Base-by-base conservation (phyloP, 768 basidiomycete species). In the Lactarius sanguifluus region DNA sequence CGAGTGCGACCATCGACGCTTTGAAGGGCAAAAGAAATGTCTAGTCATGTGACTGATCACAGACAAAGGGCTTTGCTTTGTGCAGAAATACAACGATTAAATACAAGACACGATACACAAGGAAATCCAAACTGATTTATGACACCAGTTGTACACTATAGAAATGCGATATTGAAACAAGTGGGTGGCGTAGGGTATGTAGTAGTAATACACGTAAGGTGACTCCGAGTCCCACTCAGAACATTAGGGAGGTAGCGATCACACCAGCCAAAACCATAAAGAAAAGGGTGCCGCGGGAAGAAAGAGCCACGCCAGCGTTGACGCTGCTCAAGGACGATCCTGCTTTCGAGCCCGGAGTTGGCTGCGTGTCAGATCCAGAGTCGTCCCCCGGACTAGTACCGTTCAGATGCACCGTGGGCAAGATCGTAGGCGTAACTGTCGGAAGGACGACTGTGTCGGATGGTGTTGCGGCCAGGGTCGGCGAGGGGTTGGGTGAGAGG, bases 1-100 rank as follows among this genome's bases (percentile, higher is more conserved):
- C 80, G 15, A 72, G 45, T 38, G 64, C 64, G 28, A 62, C 62
- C 60, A 65, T 62, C 41, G 40, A 16, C 5, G 30, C 30, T 32
- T 32, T 32, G 30, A 32, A 32, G 5, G 16, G 40, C 5, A 41
- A 16, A 15, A 20, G 13, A 28, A 15, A 52, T 25, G 13, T 52
- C 50, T 25, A 16, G 50, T 52, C 50, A 52, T 52, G 50, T 52
- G 50, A 52, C 50, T 0, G 5, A 52, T 15, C 23, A 25, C 13
- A 47, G 41, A 41, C 40, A 41, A 41, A 18, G 41, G 40, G 1
- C 38, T 16, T 30, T 16, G 40, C 20, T 47, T 23, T 12, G 10
- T 50, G 13, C 25, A 52, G 23, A 52, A 52, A 52, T 52, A 52
- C 50, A 52, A 52, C 23, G 25, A 41, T 1, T 41, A 41, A 18